Percentiles rank a stretch among this genome's conserved stretches.
Conservation (phyloP, 2,329 filamentous ascomycete species). For the Coniochaeta hoffmannii region DNA sequence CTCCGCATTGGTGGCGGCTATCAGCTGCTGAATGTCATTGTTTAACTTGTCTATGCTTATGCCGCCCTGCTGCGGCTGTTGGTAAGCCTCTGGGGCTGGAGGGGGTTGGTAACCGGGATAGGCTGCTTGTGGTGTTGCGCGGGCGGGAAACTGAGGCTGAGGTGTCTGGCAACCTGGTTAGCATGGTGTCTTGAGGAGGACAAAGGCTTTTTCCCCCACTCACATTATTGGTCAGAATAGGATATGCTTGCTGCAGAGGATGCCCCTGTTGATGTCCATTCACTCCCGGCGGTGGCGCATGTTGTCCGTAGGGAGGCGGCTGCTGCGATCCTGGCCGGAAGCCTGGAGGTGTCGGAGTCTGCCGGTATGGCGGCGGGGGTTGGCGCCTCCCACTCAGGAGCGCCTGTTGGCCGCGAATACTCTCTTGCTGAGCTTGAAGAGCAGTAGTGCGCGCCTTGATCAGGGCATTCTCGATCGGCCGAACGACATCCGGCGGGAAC, state of each 20-base stretch:
- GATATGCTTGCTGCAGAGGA: conserved; percentile 16
- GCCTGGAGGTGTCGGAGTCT: conserved; percentile 67
- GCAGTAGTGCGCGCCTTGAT: conserved; percentile 67
- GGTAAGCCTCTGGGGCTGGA: conserved; percentile 15
- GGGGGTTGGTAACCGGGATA: conserved; percentile 22
- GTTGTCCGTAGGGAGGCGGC: conserved; percentile 23
- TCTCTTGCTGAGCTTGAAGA: conserved; percentile 51
- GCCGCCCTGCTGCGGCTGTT: conserved; percentile 26
- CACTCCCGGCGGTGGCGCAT: conserved; percentile 11
- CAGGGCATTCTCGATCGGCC: conserved; percentile 88
- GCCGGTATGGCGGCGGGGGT: conserved; percentile 48
- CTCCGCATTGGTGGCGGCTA: conserved; percentile 63
- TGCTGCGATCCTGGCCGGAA: conserved; percentile 27
- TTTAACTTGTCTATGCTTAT: conserved; percentile 69
- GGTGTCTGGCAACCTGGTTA: conserved; percentile 11
- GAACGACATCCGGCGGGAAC: conserved; percentile 78
- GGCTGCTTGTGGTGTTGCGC: conserved; percentile 26
- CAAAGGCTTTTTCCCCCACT: conserved; percentile 1
- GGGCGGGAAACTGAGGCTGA: conserved; percentile 11
- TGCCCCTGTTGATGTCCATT: conserved; percentile 11
- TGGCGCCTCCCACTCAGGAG: conserved; percentile 42
- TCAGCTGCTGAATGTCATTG: conserved; percentile 73
- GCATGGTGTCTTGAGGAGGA: not conserved
- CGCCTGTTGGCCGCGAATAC: conserved; percentile 48
- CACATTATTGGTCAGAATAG: conserved; percentile 15